phyloP scores from a whole-genome alignment of 805 yeast species.

The Candida hungchunana region DNA sequence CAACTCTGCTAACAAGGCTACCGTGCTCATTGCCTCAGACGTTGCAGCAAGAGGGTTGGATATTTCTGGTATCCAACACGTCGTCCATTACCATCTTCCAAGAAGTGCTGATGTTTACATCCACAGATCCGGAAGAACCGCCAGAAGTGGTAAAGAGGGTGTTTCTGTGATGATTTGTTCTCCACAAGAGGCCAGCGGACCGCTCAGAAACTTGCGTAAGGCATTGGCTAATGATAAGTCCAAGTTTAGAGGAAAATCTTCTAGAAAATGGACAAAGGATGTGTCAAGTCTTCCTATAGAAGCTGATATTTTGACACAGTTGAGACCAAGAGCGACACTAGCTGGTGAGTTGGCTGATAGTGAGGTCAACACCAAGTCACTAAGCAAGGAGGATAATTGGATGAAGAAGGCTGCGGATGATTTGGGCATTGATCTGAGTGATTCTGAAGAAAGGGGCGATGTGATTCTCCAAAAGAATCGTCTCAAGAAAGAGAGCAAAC shows the following conservation, averaged over 20 bases:
- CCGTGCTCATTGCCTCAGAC: conserved; percentile 88
- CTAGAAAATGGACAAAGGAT: conserved; percentile 47
- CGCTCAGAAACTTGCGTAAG: conserved; percentile 69
- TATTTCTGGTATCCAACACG: conserved; percentile 86
- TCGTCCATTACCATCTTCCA: conserved; percentile 93
- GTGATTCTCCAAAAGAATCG: conserved; percentile 62
- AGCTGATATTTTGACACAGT: conserved; percentile 61
- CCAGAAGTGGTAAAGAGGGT: conserved; percentile 90
- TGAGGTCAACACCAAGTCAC: conserved; percentile 52
- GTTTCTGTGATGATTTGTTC: conserved; percentile 92
- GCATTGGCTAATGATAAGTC: conserved; percentile 38
- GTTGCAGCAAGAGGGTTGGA: conserved; percentile 98
- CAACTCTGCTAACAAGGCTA: conserved; percentile 40
- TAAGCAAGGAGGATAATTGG: conserved; percentile 74
- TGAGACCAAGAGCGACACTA: conserved; percentile 62
- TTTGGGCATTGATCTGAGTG: conserved; percentile 71
- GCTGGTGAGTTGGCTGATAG: conserved; percentile 77
- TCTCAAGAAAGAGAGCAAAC: conserved; percentile 47
- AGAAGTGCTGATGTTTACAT: conserved; percentile 91
- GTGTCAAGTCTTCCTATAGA: conserved; percentile 75
- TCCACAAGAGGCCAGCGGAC: conserved; percentile 90
- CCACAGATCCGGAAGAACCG: conserved; percentile 98
- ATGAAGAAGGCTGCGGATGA: conserved; percentile 89
- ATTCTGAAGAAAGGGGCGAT: conserved; percentile 71
- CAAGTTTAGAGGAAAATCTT: conserved; percentile 29